phyloP scores from a whole-genome alignment of 208 protist genomes.

The Acanthamoeba polyphaga region DNA sequence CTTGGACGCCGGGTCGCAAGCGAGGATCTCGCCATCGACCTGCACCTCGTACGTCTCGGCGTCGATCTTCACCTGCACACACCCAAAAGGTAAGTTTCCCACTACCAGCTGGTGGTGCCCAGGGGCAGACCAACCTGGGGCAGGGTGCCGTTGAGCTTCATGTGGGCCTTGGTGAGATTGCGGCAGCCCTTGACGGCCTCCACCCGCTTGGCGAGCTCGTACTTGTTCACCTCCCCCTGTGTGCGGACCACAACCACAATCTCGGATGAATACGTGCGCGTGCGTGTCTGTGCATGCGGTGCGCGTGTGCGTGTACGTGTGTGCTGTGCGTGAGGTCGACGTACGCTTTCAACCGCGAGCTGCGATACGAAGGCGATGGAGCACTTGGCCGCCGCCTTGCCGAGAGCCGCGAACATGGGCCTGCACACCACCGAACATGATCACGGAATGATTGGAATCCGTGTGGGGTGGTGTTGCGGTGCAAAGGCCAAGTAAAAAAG shows the following conservation, averaged over 20 bases:
- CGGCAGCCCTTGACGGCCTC: slow-evolving; percentile 80
- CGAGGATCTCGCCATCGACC: neutral
- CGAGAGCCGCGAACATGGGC: slow-evolving; percentile 86
- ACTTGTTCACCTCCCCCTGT: slow-evolving; percentile 51
- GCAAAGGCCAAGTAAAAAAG: neutral
- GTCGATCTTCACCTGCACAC: slow-evolving; percentile 17
- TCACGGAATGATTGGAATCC: neutral
- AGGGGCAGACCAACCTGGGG: slow-evolving; percentile 57
- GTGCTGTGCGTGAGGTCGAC: neutral
- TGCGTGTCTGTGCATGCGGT: too few relatives aligned
- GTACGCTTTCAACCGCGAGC: slow-evolving; percentile 15
- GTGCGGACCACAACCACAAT: too few relatives aligned
- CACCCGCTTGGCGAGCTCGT: slow-evolving; percentile 79
- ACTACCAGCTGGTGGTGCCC: too few relatives aligned
- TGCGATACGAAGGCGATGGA: slow-evolving; percentile 78
- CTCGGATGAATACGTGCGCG: too few relatives aligned
- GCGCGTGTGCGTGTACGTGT: neutral
- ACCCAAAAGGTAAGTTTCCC: neutral
- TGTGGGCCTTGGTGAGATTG: slow-evolving; percentile 83
- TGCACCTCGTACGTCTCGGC: slow-evolving; percentile 42
- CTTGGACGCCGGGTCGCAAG: neutral
- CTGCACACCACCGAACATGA: slow-evolving; percentile 5
- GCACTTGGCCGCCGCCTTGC: slow-evolving; percentile 61
- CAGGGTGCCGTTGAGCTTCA: slow-evolving; percentile 83
- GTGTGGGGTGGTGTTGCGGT: neutral